These are phyloP conservation scores for Fusarium succisae DNA, from an alignment of 2,329 filamentous ascomycete species.

Conservation along the genomic window DNA sequence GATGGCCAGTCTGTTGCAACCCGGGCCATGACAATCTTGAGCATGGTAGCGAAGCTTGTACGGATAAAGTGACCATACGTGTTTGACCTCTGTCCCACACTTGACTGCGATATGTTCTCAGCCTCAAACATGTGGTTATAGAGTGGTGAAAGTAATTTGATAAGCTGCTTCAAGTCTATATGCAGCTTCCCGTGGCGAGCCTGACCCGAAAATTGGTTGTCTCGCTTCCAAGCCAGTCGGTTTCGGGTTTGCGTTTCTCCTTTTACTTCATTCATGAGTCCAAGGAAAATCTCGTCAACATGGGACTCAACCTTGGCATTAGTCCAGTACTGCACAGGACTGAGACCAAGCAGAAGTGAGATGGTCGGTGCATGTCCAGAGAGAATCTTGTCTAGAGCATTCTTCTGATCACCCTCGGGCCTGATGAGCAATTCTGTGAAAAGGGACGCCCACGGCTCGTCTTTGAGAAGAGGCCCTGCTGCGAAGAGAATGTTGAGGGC, in stretches of 20 bases:
- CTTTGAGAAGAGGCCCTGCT: conserved; percentile 57
- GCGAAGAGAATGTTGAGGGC: conserved; percentile 53
- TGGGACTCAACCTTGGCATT: conserved; percentile 55
- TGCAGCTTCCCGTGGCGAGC: conserved; percentile 36
- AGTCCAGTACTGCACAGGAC: conserved; percentile 60
- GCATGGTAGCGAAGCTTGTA: conserved; percentile 51
- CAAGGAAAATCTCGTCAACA: conserved; percentile 51
- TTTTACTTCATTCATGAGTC: conserved; percentile 16
- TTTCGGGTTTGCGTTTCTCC: conserved; percentile 41
- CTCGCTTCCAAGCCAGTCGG: conserved; percentile 51
- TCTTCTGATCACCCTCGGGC: conserved; percentile 34
- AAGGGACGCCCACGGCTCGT: conserved; percentile 55
- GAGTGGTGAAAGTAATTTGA: conserved; percentile 50
- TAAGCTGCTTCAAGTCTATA: conserved; percentile 52
- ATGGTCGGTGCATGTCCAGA: conserved; percentile 58
- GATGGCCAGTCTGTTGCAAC: conserved; percentile 49
- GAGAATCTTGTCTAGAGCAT: conserved; percentile 54
- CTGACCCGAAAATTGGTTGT: conserved; percentile 44
- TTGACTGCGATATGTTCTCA: conserved; percentile 46
- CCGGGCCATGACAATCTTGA: conserved; percentile 49
- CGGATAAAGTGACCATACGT: conserved; percentile 49
- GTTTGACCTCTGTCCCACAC: conserved; percentile 2
- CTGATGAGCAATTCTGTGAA: conserved; percentile 58
- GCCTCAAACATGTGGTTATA: conserved; percentile 57
- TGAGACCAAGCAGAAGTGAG: conserved; percentile 61